Conservation (phyloP, 305 asterid species). For the Fraxinus albicans region DNA sequence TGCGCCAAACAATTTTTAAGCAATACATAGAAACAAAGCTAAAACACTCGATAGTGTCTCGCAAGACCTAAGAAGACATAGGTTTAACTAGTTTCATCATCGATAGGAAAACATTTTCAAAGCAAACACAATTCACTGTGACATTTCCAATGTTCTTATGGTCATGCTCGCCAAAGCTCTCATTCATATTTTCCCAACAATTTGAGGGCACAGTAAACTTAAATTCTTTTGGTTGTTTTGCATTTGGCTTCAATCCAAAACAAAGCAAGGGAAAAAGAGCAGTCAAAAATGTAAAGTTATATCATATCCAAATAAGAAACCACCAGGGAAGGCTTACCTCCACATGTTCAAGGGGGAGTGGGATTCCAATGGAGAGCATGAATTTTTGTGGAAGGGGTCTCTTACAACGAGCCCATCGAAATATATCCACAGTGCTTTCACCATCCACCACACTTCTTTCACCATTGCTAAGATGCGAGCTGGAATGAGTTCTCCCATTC, state of each 20-base stretch:
- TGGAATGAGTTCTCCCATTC: slow-evolving; percentile 52
- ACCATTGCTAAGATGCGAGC: slow-evolving; percentile 46
- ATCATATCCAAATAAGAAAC: neutral
- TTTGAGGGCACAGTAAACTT: neutral
- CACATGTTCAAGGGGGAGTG: slow-evolving; percentile 69
- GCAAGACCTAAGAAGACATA: neutral
- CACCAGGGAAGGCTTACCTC: slow-evolving; percentile 52
- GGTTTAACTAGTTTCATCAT: neutral
- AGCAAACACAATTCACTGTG: neutral
- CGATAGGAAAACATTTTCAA: neutral
- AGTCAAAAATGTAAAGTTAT: neutral
- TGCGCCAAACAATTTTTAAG: neutral
- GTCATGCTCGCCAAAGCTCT: neutral
- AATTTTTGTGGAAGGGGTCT: slow-evolving; percentile 66
- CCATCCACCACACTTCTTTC: slow-evolving; percentile 55
- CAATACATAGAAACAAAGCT: neutral
- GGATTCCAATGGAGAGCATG: slow-evolving; percentile 74
- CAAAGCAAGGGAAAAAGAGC: neutral
- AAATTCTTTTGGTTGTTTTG: neutral
- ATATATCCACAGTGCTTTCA: slow-evolving; percentile 61
- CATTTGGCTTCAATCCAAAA: neutral
- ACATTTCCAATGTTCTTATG: neutral
- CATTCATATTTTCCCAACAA: neutral
- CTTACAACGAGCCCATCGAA: slow-evolving; percentile 86
- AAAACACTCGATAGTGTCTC: neutral